A percentile compares a stretch with the other conserved stretches of the same genome.
Evolutionary conservation across 441 rosid genomes (phyloP).

Genomic region (Rhodomyrtus psidioides): DNA sequence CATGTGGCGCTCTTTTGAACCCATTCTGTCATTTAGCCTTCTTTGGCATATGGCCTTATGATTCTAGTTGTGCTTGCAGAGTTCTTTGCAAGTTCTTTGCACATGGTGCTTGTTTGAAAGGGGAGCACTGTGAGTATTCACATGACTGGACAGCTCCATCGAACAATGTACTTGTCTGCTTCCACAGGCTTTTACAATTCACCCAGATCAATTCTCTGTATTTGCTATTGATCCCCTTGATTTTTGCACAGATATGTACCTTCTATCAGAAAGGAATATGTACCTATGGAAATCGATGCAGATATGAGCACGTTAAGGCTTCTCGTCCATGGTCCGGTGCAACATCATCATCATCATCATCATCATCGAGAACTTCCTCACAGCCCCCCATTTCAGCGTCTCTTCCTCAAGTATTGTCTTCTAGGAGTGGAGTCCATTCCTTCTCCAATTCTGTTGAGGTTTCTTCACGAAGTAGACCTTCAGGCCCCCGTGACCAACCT

Average conservation of each 20-base stretch:
- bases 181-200: neutral
- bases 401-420: slow-evolving; percentile 12
- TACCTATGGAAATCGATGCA: slow-evolving; percentile 77
- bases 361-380: slow-evolving; percentile 1
- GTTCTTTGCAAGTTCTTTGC: slow-evolving; percentile 87
- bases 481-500: slow-evolving; percentile 20
- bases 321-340: slow-evolving; percentile 41
- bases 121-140: slow-evolving; percentile 87
- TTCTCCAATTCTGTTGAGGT: slow-evolving; percentile 19
- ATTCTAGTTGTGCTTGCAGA: slow-evolving; percentile 24
- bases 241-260: slow-evolving; percentile 62
- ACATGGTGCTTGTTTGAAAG: slow-evolving; percentile 93
- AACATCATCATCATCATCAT: slow-evolving; percentile 13
- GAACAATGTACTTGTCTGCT: slow-evolving; percentile 43
- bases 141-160: slow-evolving; percentile 89
- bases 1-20: neutral
- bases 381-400: slow-evolving; percentile 12
- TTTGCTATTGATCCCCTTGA: neutral
- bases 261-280: slow-evolving; percentile 86
- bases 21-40: neutral
- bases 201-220: neutral
- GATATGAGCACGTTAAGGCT: slow-evolving; percentile 75
- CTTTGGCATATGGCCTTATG: neutral
- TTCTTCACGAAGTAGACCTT: slow-evolving; percentile 31
- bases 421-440: slow-evolving; percentile 12